phyloP scores from a whole-genome alignment of 1,139 yeast species.

The Blastobotrys raffinosifermentans region DNA sequence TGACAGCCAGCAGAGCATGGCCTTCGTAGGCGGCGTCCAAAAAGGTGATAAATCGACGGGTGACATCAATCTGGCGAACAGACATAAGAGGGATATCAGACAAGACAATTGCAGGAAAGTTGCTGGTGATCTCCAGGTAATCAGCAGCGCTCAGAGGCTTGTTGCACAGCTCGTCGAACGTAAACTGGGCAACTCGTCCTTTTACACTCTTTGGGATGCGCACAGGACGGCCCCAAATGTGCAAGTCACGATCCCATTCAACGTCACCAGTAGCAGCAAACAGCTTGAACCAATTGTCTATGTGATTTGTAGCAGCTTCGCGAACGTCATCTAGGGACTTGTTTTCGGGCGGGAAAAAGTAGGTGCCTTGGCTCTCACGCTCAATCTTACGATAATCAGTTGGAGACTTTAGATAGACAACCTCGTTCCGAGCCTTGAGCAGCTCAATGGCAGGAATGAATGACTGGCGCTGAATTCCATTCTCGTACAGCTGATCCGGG shows the following conservation, averaged over 20 bases:
- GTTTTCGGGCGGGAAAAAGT: conserved; percentile 53
- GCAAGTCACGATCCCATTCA: conserved; percentile 38
- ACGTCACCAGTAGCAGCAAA: conserved; percentile 54
- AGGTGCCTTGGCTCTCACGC: conserved; percentile 75
- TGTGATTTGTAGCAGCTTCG: conserved; percentile 56
- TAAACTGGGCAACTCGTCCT: conserved; percentile 80
- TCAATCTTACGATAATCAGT: conserved; percentile 90
- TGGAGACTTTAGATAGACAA: conserved; percentile 78
- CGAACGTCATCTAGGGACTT: conserved; percentile 42
- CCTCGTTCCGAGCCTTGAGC: conserved; percentile 66
- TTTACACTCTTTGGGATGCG: conserved; percentile 70
- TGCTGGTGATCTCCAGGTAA: conserved; percentile 74
- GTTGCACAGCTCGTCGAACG: conserved; percentile 82
- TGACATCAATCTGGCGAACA: conserved; percentile 70
- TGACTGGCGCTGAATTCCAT: conserved; percentile 87
- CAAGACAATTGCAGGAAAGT: conserved; percentile 69
- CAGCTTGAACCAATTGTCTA: conserved; percentile 69
- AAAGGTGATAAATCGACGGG: conserved; percentile 86
- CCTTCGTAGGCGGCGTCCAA: conserved; percentile 93
- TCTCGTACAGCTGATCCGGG: conserved; percentile 86
- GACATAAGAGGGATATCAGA: conserved; percentile 90
- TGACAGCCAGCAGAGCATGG: conserved; percentile 79
- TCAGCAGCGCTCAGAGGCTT: conserved; percentile 93
- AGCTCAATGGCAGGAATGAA: conserved; percentile 88
- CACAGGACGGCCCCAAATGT: conserved; percentile 85